A percentile compares a stretch with the other conserved stretches of the same genome.
These are phyloP conservation scores for Debaryomyces singareniensis DNA, from an alignment of 1,139 yeast genomes.

Conservation along the genomic window DNA sequence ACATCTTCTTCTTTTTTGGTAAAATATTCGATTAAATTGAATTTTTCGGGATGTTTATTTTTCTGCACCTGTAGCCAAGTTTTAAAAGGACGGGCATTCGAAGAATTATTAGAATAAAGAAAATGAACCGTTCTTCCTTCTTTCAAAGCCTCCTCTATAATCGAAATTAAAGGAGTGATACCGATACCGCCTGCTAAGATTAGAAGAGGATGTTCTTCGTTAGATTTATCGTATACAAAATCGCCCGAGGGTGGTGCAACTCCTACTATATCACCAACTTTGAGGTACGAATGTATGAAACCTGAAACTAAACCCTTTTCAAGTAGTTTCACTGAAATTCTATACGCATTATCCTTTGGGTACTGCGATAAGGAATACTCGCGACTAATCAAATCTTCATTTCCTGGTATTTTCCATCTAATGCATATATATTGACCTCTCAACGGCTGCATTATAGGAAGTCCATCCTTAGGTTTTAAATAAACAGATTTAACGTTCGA, in stretches of 20 bases:
- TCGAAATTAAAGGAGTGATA: constrained; percentile 56
- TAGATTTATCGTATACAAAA: constrained; percentile 29
- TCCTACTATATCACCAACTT: constrained; percentile 43
- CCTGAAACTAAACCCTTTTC: constrained; percentile 50
- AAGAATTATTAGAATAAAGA: constrained; percentile 22
- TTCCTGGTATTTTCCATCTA: constrained; percentile 28
- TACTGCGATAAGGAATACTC: constrained; percentile 46
- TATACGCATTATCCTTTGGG: constrained; percentile 29
- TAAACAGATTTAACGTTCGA: constrained; percentile 46
- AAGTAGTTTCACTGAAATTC: constrained; percentile 46
- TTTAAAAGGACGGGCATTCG: constrained; percentile 21
- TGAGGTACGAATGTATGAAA: constrained; percentile 42
- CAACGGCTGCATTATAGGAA: constrained; percentile 24
- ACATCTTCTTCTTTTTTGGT: constrained; percentile 6
- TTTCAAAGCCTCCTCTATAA: constrained; percentile 33
- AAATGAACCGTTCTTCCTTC: constrained; percentile 22
- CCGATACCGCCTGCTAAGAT: constrained; percentile 63
- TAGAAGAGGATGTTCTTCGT: constrained; percentile 18
- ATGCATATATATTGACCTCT: constrained; percentile 63
- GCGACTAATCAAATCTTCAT: constrained; percentile 34
- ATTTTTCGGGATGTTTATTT: constrained; percentile 11
- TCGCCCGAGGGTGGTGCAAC: constrained; percentile 60
- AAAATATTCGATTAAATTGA: constrained; percentile 17
- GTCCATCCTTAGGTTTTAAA: constrained; percentile 43
- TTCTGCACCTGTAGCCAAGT: constrained; percentile 14